phyloP scores from a whole-genome alignment of 176 grass and related monocot species.

The Calamus simplicifolius region DNA sequence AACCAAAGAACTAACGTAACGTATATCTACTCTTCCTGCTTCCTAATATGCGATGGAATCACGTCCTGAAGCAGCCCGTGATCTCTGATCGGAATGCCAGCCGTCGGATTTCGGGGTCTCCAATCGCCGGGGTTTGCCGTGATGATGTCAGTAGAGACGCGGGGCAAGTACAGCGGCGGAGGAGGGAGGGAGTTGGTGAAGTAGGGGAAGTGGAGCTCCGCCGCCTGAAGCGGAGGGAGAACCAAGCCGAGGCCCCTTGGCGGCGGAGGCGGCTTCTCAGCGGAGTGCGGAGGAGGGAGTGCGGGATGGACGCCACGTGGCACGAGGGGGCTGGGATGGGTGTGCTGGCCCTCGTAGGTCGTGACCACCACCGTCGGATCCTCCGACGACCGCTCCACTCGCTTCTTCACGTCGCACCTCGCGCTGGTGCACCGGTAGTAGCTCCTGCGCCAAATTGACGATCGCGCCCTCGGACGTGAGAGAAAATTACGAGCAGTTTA shows the following conservation, averaged over 20 bases:
- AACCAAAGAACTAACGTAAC: neutral
- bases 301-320: conserved; percentile 14
- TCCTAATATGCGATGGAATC: conserved; percentile 8
- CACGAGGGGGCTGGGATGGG: conserved; percentile 58
- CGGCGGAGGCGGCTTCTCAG: too few species aligned
- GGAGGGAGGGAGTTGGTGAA: too few species aligned
- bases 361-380: conserved; percentile 91
- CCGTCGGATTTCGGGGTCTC: neutral
- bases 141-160: too few species aligned
- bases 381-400: conserved; percentile 71
- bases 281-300: too few species aligned
- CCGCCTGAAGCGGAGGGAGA: too few species aligned
- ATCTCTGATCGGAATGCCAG: neutral
- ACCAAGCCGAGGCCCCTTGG: too few species aligned
- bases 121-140: too few species aligned
- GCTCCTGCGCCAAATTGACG: conserved; percentile 37
- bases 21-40: conserved; percentile 1
- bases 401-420: conserved; percentile 79
- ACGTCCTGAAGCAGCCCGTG: conserved; percentile 7
- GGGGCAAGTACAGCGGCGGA: too few species aligned
- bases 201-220: too few species aligned
- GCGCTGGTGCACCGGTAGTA: conserved; percentile 86
- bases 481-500: too few species aligned
- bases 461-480: too few species aligned
- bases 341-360: conserved; percentile 82